These are phyloP conservation scores for Alternaria sp. DNA, from an alignment of 2,329 filamentous ascomycete species.

Conservation along the genomic window DNA sequence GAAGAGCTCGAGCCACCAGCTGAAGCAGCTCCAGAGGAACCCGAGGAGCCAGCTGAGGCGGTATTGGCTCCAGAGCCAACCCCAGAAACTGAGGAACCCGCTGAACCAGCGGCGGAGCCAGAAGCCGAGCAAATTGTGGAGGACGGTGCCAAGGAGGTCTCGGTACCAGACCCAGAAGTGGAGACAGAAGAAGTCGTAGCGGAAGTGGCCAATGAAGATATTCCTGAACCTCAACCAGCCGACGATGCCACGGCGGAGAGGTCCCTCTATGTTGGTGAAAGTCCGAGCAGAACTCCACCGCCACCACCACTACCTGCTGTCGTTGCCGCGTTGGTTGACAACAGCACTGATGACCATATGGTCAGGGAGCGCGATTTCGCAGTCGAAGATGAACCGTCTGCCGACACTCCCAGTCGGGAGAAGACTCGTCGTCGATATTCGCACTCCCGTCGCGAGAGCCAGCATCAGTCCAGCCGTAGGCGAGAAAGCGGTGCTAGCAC, in stretches of 20 bases:
- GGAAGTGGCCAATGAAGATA: background rate
- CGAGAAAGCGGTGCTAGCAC: constrained; percentile 44
- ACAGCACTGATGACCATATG: constrained; percentile 9
- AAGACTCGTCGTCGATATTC: constrained; percentile 43
- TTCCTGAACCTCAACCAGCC: background rate
- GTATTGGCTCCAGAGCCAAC: background rate
- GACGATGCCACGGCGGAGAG: constrained; percentile 5
- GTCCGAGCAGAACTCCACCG: background rate
- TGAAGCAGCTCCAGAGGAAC: background rate
- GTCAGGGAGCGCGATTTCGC: constrained; percentile 38
- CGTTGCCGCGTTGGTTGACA: background rate
- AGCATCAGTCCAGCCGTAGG: constrained; percentile 37
- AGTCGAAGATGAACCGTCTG: constrained; percentile 31
- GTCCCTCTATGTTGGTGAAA: constrained; percentile 6
- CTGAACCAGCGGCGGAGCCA: background rate
- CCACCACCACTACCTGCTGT: background rate
- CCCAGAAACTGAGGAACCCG: constrained; percentile 1
- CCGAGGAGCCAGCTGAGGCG: background rate
- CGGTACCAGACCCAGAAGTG: background rate
- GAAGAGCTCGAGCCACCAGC: background rate
- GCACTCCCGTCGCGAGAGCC: constrained; percentile 38
- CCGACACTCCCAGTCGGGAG: constrained; percentile 32
- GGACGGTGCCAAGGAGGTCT: background rate
- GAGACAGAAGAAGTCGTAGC: background rate
- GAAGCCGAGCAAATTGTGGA: background rate